Evolutionary conservation across 768 basidiomycete genomes (phyloP).

Genomic region (Lactarius quietus): DNA sequence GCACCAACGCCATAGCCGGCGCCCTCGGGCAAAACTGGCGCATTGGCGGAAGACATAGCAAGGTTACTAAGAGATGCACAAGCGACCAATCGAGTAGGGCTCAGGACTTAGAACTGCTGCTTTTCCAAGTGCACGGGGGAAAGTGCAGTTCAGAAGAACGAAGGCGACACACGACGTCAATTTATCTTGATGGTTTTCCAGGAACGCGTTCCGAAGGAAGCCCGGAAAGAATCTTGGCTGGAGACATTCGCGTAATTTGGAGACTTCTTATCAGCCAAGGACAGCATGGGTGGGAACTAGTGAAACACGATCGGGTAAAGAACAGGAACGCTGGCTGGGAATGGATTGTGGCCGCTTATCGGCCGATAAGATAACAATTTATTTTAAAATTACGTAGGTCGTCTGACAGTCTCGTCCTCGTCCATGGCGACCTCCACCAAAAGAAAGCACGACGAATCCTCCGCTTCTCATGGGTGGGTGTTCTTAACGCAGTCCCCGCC

Average conservation of each 20-base stretch:
- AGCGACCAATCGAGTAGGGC: not conserved
- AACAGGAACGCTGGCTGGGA: not conserved
- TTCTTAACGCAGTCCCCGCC: not conserved
- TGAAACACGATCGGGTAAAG: not conserved
- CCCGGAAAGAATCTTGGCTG: not conserved
- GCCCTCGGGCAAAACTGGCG: constrained; percentile 63
- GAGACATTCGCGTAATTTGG: not conserved
- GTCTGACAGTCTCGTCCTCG: not conserved
- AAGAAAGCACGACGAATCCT: constrained; percentile 40
- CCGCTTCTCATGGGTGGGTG: constrained; percentile 36
- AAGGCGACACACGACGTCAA: not conserved
- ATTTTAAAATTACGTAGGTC: not conserved
- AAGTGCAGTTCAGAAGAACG: not conserved
- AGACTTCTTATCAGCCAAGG: constrained; percentile 8
- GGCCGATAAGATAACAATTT: not conserved
- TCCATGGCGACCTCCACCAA: constrained; percentile 39
- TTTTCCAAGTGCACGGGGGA: not conserved
- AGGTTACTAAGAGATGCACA: not conserved
- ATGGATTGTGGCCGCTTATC: not conserved
- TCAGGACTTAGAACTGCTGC: not conserved
- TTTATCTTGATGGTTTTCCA: constrained; percentile 12
- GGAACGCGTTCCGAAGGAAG: constrained; percentile 2
- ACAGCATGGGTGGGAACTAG: not conserved
- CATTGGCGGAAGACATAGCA: constrained; percentile 29
- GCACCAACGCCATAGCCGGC: constrained; percentile 83